A percentile compares a stretch with the other conserved stretches of the same genome.
Evolutionary conservation across 2,329 filamentous ascomycete genomes (phyloP).

Genomic region (Bipolaris bicolor): DNA sequence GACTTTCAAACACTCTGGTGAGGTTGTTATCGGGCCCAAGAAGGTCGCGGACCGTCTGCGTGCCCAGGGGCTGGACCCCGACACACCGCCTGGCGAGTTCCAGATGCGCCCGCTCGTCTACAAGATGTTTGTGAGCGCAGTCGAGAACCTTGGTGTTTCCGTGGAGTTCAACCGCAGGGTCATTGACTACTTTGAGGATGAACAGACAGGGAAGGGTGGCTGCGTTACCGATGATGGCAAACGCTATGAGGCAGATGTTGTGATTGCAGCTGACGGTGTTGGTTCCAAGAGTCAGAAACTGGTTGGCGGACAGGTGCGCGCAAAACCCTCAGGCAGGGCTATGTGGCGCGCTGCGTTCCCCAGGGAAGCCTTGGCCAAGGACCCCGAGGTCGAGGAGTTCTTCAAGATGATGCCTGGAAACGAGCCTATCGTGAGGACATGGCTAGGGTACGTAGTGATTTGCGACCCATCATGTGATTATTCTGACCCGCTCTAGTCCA

Average conservation of each 20-base stretch:
- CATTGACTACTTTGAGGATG: slow-evolving; percentile 55
- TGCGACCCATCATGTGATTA: too few species aligned
- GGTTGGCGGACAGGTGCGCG: slow-evolving; percentile 53
- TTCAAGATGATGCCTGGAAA: slow-evolving; percentile 53
- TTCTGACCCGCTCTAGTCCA: slow-evolving; percentile 31
- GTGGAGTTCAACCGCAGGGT: slow-evolving; percentile 53
- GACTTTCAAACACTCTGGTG: slow-evolving; percentile 61
- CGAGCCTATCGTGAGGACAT: slow-evolving; percentile 55
- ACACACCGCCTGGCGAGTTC: slow-evolving; percentile 61
- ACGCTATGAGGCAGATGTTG: slow-evolving; percentile 51
- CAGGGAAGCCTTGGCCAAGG: slow-evolving; percentile 52
- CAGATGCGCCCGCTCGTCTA: slow-evolving; percentile 64
- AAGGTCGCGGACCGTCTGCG: slow-evolving; percentile 59
- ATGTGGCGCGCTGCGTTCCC: slow-evolving; percentile 53
- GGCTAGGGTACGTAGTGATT: slow-evolving; percentile 44
- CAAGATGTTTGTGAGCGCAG: slow-evolving; percentile 60
- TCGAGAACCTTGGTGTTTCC: slow-evolving; percentile 53
- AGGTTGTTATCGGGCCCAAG: slow-evolving; percentile 56
- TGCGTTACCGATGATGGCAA: slow-evolving; percentile 49
- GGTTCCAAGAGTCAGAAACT: slow-evolving; percentile 55
- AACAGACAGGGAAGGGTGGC: slow-evolving; percentile 45
- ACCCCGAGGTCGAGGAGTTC: slow-evolving; percentile 55
- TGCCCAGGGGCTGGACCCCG: slow-evolving; percentile 53
- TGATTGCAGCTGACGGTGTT: slow-evolving; percentile 52
- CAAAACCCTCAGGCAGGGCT: slow-evolving; percentile 47